Evolutionary conservation across 202 grass and related monocot species (phyloP), one percentile per base, ranked within the genome.

Genomic region (Thinopyrum obtusiflorum): DNA sequence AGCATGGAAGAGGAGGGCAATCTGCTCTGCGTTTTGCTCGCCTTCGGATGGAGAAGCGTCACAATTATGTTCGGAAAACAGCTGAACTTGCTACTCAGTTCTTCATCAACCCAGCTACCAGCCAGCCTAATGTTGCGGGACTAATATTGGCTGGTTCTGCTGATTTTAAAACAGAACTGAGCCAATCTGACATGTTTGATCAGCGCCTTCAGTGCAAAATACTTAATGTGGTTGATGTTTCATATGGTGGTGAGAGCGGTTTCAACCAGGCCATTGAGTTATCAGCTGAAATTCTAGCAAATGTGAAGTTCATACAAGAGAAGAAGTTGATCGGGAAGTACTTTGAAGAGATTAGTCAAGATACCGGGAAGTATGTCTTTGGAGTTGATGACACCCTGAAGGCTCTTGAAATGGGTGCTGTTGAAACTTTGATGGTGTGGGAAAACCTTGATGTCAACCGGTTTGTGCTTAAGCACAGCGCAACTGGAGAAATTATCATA

Each of bases 231-330:
- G 94, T 97, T 85, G 94, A 92, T 68, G 94, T 97, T 71, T 97
- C 89, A 2, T 97, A 97, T 87, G 94, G 91, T 35, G 94, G 94
- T 6, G 91, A 97, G 79, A 97, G 83, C 28, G 94, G 89, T 73
- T 97, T 97, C 72, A 97, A 97, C 83, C 94, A 93, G 68, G 91
- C 94, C 12, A 97, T 97, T 85, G 94, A 97, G 82, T 83, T 97
- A 33, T 97, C 91, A 12, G 94, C 94, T 20, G 94, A 97, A 69
- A 87, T 97, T 84, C 76, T 97, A 17, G 86, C 91, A 81, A 97
- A 97, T 78, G 94, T 97, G n/a, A 93, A 97, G 75, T 92, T 97
- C 65, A 97, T 93, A 80, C 94, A 97, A 73, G 94, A 97, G 90
- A 94, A 97, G 59, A 90, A 90, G 68, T 73, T 94, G 83, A 97